phyloP scores from a whole-genome alignment of 129 eudicot genomes.

The Cynara cardunculus region DNA sequence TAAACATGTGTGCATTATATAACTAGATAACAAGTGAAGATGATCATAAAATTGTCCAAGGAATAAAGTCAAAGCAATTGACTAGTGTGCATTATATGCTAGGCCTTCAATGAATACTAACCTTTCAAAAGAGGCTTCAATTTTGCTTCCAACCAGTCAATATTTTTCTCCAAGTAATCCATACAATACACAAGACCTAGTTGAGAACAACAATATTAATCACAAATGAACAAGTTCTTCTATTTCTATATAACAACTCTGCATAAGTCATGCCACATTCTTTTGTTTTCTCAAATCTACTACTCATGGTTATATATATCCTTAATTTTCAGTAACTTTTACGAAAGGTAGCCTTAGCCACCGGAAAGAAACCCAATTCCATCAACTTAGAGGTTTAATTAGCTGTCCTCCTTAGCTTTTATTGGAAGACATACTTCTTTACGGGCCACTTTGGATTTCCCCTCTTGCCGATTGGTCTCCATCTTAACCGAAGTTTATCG shows the following conservation, averaged over 20 bases:
- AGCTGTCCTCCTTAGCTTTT: not conserved
- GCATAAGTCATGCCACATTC: not conserved
- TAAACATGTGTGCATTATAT: not conserved
- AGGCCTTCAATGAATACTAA: conserved; percentile 29
- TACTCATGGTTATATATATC: not conserved
- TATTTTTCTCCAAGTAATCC: conserved; percentile 96
- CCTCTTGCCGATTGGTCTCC: not conserved
- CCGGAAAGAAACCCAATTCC: not conserved
- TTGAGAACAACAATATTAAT: not conserved
- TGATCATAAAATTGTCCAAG: not conserved
- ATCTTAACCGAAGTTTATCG: not conserved
- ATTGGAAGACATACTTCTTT: not conserved
- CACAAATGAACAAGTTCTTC: not conserved
- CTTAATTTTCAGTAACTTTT: not conserved
- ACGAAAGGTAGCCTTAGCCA: not conserved
- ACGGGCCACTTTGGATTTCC: not conserved
- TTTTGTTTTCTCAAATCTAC: not conserved
- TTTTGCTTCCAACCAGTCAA: conserved; percentile 86
- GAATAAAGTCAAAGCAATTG: not conserved
- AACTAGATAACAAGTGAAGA: not conserved
- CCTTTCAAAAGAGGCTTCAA: conserved; percentile 88
- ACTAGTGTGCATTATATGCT: not conserved
- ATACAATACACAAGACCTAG: conserved; percentile 87
- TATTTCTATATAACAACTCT: conserved; percentile 1
- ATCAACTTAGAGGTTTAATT: not conserved